phyloP scores from a whole-genome alignment of 441 rosid species.

The Sinapis alba region DNA sequence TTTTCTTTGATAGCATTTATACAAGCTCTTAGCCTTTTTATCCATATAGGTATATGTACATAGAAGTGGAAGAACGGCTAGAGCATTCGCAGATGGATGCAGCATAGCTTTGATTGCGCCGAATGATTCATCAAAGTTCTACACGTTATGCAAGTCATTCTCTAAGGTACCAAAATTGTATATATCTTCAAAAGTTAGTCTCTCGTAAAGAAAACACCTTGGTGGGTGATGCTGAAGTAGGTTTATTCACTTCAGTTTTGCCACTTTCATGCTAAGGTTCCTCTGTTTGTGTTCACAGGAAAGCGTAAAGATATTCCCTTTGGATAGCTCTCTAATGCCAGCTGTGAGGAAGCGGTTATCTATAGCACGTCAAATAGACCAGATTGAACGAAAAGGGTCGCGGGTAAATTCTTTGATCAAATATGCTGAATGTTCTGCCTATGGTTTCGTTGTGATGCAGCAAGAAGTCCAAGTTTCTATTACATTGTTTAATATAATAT shows the following conservation, averaged over 20 bases:
- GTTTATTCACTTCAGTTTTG: not conserved
- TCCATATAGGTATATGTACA: conserved; percentile 90
- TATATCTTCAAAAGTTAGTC: not conserved
- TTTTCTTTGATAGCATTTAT: conserved; percentile 3
- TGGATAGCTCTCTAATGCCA: conserved; percentile 87
- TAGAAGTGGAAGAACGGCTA: conserved; percentile 98
- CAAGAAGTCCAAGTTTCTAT: not conserved
- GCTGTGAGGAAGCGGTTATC: conserved; percentile 85
- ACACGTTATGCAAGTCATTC: conserved; percentile 87
- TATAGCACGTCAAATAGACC: conserved; percentile 92
- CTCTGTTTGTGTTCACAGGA: conserved; percentile 57
- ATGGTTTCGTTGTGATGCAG: too few species aligned
- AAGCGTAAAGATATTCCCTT: conserved; percentile 78
- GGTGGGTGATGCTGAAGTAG: too few species aligned
- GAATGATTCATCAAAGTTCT: conserved; percentile 79
- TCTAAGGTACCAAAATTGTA: conserved; percentile 57
- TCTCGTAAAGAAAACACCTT: too few species aligned
- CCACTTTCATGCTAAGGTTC: conserved; percentile 30
- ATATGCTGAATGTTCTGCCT: not conserved
- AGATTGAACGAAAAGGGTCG: conserved; percentile 73
- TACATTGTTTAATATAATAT: not conserved
- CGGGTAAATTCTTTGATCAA: conserved; percentile 58
- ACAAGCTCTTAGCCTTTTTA: conserved; percentile 20
- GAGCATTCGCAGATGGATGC: conserved; percentile 96
- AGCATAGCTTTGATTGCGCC: conserved; percentile 88